A percentile compares a stretch with the other conserved stretches of the same genome.
phyloP scores from a whole-genome alignment of 2,329 filamentous ascomycete species.

The Botrytis squamosa region DNA sequence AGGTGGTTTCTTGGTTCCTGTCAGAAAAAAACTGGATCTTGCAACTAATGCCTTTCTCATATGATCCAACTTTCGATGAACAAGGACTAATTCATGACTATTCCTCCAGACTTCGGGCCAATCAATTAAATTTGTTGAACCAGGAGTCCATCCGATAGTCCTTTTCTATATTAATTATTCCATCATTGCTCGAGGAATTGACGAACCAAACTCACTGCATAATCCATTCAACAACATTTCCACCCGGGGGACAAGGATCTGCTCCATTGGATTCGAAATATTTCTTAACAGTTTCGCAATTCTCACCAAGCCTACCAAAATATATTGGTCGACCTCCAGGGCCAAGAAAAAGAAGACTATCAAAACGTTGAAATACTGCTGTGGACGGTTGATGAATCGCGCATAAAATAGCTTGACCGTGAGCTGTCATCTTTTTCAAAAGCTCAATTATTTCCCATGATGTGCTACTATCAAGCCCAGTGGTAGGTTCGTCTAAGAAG shows the following conservation, averaged over 20 bases:
- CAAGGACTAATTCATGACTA: slow-evolving; percentile 47
- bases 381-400: slow-evolving; percentile 94
- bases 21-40: slow-evolving; percentile 32
- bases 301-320: slow-evolving; percentile 74
- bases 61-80: slow-evolving; percentile 49
- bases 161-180: background rate
- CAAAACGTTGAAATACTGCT: slow-evolving; percentile 88
- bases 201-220: slow-evolving; percentile 41
- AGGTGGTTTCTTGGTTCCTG: slow-evolving; percentile 45
- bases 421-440: slow-evolving; percentile 83
- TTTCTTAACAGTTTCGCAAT: slow-evolving; percentile 62
- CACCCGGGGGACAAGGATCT: slow-evolving; percentile 60
- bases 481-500: slow-evolving; percentile 80
- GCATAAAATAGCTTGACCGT: slow-evolving; percentile 86
- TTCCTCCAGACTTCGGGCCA: slow-evolving; percentile 61
- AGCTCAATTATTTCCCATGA: slow-evolving; percentile 88
- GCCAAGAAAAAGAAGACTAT: slow-evolving; percentile 73
- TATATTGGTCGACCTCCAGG: slow-evolving; percentile 76
- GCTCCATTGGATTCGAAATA: slow-evolving; percentile 77
- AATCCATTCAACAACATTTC: slow-evolving; percentile 85
- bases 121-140: slow-evolving; percentile 58
- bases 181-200: background rate
- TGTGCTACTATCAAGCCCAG: slow-evolving; percentile 87
- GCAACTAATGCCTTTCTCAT: slow-evolving; percentile 43
- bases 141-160: slow-evolving; percentile 56